phyloP scores from a whole-genome alignment of 176 grass and related monocot species.

The Elaeis guineensis region DNA sequence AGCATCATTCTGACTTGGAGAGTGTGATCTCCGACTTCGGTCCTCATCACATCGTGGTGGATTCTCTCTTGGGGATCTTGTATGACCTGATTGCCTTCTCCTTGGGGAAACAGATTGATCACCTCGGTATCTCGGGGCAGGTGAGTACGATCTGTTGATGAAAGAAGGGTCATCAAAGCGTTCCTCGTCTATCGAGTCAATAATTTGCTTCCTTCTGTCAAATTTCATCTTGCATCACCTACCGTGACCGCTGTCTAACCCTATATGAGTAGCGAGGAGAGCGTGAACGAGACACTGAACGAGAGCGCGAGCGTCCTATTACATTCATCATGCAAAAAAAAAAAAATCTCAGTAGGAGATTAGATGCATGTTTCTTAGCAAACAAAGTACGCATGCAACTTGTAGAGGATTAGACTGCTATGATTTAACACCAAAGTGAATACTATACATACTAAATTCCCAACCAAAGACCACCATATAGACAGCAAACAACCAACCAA shows the following conservation, averaged over 20 bases:
- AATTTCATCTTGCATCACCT: not conserved
- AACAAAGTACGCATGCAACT: too few relatives aligned
- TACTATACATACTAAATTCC: too few relatives aligned
- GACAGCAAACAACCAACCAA: too few relatives aligned
- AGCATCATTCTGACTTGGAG: slow-evolving; percentile 38
- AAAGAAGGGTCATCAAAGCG: too few relatives aligned
- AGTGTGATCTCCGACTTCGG: slow-evolving; percentile 35
- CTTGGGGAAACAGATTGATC: slow-evolving; percentile 56
- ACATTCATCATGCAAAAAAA: not conserved
- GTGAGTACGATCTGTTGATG: slow-evolving; percentile 61
- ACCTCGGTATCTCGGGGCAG: slow-evolving; percentile 47
- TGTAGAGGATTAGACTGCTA: too few relatives aligned
- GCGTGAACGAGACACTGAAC: slow-evolving; percentile 45
- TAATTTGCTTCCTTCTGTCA: too few relatives aligned
- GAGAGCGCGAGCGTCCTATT: slow-evolving; percentile 71
- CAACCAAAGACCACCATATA: too few relatives aligned
- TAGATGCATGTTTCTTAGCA: not conserved
- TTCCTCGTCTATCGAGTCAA: too few relatives aligned
- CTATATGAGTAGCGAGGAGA: slow-evolving; percentile 47
- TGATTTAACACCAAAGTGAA: too few relatives aligned
- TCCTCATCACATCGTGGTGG: slow-evolving; percentile 43
- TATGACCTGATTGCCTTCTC: slow-evolving; percentile 28
- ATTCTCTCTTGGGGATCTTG: slow-evolving; percentile 32
- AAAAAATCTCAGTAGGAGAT: not conserved
- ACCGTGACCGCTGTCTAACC: slow-evolving; percentile 67